Base-by-base conservation (phyloP, 805 yeast genomes). In the Candida tibetensis region DNA sequence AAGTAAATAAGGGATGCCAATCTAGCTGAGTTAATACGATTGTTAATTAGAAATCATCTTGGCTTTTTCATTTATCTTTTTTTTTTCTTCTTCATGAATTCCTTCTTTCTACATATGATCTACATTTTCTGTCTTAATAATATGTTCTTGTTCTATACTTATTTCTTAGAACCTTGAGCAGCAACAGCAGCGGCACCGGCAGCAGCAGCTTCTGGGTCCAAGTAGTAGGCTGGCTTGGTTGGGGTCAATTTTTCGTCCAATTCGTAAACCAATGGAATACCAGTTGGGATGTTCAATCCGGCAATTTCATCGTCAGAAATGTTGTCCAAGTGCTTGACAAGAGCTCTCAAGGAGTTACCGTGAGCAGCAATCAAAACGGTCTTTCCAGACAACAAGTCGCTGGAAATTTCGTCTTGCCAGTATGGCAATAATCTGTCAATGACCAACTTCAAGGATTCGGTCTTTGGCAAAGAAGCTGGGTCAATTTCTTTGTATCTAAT, bases 131-230 rank as follows among this genome's bases (percentile, higher is more conserved):
- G n/a, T n/a, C n/a, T n/a, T n/a, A n/a, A n/a, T n/a, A n/a, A n/a
- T n/a, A n/a, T n/a, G n/a, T n/a, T n/a, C n/a, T n/a, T n/a, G n/a
- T n/a, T n/a, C n/a, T n/a, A n/a, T n/a, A 15, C 4, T 41, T 59
- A 63, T 52, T 66, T 64, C 62, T 68, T 68, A 26, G 66, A 51
- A 29, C 98, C 98, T 76, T 90, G 98, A 58, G 87, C 87, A 58
- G 97, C 98, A 57, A 90, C 98, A 45, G 96, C 96, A 62, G 97
- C 97, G 52, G 97, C 98, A 78, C 98, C 98, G 40, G 96, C 96
- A 50, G 90, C 96, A 60, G 98, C 98, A 60, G 97, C 98, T 76
- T 88, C 97, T 60, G 98, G 98, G 74, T 90, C 98, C 72, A 90
- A 83, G 82, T 90, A 90, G 80, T 90, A 88, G 56, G 95, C 81